A percentile compares a stretch with the other conserved stretches of the same genome.
These are phyloP conservation scores for Graphilbum fragrans DNA, from an alignment of 2,329 filamentous ascomycete genomes.

Conservation along the genomic window DNA sequence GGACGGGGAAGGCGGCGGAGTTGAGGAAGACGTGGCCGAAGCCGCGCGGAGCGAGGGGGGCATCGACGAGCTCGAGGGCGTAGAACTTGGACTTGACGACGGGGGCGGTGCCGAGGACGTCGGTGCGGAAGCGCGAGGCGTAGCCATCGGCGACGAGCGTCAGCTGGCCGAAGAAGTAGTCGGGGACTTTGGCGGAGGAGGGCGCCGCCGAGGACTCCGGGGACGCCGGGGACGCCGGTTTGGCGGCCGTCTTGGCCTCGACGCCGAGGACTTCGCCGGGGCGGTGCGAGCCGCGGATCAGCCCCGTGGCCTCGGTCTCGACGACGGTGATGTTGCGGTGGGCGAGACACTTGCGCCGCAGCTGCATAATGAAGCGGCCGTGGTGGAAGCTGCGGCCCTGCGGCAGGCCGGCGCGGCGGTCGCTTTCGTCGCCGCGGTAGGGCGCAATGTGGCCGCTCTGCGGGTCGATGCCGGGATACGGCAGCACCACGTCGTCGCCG, in stretches of 20 bases:
- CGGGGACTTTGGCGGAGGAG: conserved; percentile 35
- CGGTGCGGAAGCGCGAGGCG: conserved; percentile 78
- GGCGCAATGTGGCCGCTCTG: neutral
- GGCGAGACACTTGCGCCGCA: conserved; percentile 61
- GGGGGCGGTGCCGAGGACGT: conserved; percentile 55
- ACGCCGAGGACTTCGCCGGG: conserved; percentile 68
- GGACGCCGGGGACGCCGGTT: neutral
- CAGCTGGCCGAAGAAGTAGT: conserved; percentile 78
- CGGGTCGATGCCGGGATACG: conserved; percentile 58
- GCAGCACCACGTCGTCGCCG: conserved; percentile 58
- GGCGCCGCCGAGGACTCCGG: neutral
- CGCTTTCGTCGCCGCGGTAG: conserved; percentile 5
- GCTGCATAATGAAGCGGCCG: conserved; percentile 76
- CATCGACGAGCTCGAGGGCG: conserved; percentile 84
- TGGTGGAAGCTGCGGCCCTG: conserved; percentile 85
- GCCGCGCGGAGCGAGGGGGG: conserved; percentile 58
- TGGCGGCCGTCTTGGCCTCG: conserved; percentile 47
- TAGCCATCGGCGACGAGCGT: conserved; percentile 92
- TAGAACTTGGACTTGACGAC: conserved; percentile 79
- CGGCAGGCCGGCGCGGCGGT: neutral
- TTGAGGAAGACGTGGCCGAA: conserved; percentile 85
- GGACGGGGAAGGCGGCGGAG: conserved; percentile 54
- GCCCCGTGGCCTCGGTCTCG: conserved; percentile 72
- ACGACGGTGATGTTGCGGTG: conserved; percentile 81
- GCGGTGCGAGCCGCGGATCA: conserved; percentile 59